Evolutionary conservation across 2,329 filamentous ascomycete species (phyloP).

Genomic region (Fusarium palustre): DNA sequence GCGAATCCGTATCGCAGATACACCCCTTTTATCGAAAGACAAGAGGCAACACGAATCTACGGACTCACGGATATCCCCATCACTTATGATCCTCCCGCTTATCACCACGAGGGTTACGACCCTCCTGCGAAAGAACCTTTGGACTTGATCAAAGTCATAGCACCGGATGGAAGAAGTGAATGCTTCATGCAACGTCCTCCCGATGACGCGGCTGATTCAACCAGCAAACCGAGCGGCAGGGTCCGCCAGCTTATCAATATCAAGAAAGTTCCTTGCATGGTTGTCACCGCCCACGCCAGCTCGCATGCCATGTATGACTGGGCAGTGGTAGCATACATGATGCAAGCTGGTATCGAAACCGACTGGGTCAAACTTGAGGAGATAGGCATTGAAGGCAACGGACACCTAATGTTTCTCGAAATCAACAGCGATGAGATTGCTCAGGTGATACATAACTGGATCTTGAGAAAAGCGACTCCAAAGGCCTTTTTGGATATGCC

Average conservation of each 20-base stretch:
- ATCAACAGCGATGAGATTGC: constrained; percentile 62
- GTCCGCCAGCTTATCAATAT: constrained; percentile 61
- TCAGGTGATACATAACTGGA: constrained; percentile 54
- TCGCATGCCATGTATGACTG: constrained; percentile 67
- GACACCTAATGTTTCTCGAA: constrained; percentile 67
- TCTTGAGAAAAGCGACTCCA: constrained; percentile 32
- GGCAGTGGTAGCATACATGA: constrained; percentile 63
- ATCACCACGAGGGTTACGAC: constrained; percentile 22
- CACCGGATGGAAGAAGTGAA: constrained; percentile 28
- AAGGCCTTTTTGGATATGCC: background rate
- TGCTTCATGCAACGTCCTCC: constrained; percentile 40
- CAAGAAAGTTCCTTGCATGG: constrained; percentile 58
- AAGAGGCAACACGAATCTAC: constrained; percentile 51
- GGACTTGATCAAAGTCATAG: constrained; percentile 21
- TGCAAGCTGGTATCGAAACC: constrained; percentile 62
- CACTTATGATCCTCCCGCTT: constrained; percentile 55
- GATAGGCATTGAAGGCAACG: constrained; percentile 63
- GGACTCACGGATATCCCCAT: constrained; percentile 58
- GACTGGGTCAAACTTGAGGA: constrained; percentile 60
- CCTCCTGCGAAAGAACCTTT: constrained; percentile 20
- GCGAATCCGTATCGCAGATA: constrained; percentile 31
- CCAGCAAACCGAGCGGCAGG: background rate
- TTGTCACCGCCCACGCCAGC: constrained; percentile 65
- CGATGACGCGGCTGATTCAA: background rate
- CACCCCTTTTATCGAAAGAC: constrained; percentile 40